phyloP scores from a whole-genome alignment of 371 early-diverging fungal genomes.

The Mycotypha africana region DNA sequence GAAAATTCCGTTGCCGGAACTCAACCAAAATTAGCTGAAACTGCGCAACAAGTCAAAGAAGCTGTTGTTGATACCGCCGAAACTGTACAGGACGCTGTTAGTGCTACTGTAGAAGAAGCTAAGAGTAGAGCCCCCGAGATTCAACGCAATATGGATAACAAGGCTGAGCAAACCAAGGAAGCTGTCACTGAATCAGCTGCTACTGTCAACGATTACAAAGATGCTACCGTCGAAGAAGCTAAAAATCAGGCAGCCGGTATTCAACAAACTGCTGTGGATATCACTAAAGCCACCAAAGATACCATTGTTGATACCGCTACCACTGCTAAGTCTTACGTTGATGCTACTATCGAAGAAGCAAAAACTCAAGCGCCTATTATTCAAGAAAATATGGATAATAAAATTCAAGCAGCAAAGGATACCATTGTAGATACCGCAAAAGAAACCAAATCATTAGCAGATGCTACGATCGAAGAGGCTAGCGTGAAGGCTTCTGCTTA shows the following conservation, averaged over 20 bases:
- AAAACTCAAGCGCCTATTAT: neutral
- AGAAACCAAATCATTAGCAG: neutral
- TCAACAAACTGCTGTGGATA: slow-evolving; percentile 2
- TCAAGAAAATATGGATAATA: neutral
- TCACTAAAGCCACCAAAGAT: slow-evolving; percentile 1
- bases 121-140: neutral
- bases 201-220: neutral
- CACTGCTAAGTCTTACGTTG: neutral
- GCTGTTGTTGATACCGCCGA: neutral
- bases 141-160: neutral
- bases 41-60: slow-evolving; percentile 2
- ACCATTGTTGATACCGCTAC: neutral
- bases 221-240: slow-evolving; percentile 2
- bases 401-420: neutral
- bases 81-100: neutral
- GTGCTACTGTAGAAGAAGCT: slow-evolving; percentile 3
- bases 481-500: no score
- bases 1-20: slow-evolving; percentile 3
- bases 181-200: neutral
- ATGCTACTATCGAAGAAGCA: neutral
- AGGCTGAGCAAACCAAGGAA: neutral
- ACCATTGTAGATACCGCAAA: neutral
- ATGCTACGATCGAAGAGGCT: neutral
- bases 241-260: slow-evolving; percentile 7
- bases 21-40: slow-evolving; percentile 1